Base-by-base conservation (phyloP, 768 basidiomycete genomes). In the Leucogyrophana mollusca region DNA sequence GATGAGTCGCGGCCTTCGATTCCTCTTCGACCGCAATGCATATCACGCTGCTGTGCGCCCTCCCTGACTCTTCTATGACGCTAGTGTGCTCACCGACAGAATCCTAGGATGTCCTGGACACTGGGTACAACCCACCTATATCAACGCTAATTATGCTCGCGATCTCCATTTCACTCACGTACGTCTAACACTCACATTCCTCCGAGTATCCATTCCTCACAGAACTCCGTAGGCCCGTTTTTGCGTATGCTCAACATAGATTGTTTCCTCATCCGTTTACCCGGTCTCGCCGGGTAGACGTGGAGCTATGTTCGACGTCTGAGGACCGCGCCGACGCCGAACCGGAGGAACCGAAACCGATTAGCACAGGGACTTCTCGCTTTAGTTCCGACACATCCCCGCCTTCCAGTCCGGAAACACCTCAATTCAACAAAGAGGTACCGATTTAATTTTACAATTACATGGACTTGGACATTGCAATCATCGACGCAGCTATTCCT, bases 1-100 rank as follows among this genome's bases (percentile, higher is more conserved):
- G 4, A 73, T 85, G 72, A 82, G 83, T 53, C 66, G 75, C 17
- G 85, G 84, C 2, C 68, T 87, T 23, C 73, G 85, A 17, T 78
- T 73, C 54, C 69, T 87, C 11, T 73, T 85, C 49, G 85, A 87
- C 56, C 69, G 78, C 35, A 87, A 87, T 53, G 56, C 68, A 9
- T 72, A 76, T 21, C 85, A 87, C 63, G 59, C 69, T 42, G 66
- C 72, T 47, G 82, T 85, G 50, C 47, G 78, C 65, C 17, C n/a
- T n/a, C n/a, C n/a, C n/a, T n/a, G n/a, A n/a, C 41, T 16, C 35
- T 10, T 43, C 16, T 32, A 17, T 20, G 10, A 4, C 23, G 34
- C 20, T 14, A 30, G 24, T 38, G 39, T 48, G 17, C 50, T 41
- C 20, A 39, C 14, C 43, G 38, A 20, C 23, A 35, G 18, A 49